Percentiles rank a stretch among this genome's conserved stretches.
These are phyloP conservation scores for Podosphaera xanthii DNA, from an alignment of 2,329 filamentous ascomycete species.

Conservation along the genomic window DNA sequence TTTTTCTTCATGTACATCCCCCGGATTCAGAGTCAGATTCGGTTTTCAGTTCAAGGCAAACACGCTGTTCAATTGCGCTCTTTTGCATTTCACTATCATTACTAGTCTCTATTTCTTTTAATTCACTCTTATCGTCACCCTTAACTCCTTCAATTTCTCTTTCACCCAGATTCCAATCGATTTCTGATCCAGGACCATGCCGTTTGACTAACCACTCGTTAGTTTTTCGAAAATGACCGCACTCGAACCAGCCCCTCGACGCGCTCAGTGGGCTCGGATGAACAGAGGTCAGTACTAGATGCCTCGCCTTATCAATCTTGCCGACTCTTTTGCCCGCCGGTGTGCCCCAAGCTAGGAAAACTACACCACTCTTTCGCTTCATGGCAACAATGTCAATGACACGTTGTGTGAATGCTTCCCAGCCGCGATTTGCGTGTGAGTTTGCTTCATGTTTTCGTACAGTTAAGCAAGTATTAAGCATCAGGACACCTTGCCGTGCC, in stretches of 20 bases:
- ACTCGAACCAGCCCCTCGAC: conserved; percentile 57
- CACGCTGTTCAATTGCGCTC: too few relatives aligned
- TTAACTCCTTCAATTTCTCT: background rate
- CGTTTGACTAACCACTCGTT: conserved; percentile 64
- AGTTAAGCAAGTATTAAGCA: conserved; percentile 88
- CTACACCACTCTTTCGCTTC: conserved; percentile 57
- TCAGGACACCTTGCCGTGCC: conserved; percentile 77
- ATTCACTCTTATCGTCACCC: background rate
- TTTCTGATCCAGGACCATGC: conserved; percentile 58
- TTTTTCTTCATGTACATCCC: too few relatives aligned
- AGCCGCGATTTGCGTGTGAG: conserved; percentile 65
- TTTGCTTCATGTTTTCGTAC: conserved; percentile 78
- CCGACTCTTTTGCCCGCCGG: conserved; percentile 61
- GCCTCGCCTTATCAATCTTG: conserved; percentile 47
- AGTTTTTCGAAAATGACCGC: conserved; percentile 56
- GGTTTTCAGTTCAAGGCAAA: too few relatives aligned
- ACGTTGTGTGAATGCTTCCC: conserved; percentile 82
- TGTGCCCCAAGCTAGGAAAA: conserved; percentile 84
- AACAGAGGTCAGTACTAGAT: conserved; percentile 66
- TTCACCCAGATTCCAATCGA: conserved; percentile 53
- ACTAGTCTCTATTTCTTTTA: too few relatives aligned
- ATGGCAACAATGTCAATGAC: conserved; percentile 72
- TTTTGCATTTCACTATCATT: too few relatives aligned
- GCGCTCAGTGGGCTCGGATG: conserved; percentile 92
- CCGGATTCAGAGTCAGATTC: too few relatives aligned